Evolutionary conservation across 768 basidiomycete species (phyloP), one percentile per base, ranked within the genome.

Genomic region (Inosperma sp.): DNA sequence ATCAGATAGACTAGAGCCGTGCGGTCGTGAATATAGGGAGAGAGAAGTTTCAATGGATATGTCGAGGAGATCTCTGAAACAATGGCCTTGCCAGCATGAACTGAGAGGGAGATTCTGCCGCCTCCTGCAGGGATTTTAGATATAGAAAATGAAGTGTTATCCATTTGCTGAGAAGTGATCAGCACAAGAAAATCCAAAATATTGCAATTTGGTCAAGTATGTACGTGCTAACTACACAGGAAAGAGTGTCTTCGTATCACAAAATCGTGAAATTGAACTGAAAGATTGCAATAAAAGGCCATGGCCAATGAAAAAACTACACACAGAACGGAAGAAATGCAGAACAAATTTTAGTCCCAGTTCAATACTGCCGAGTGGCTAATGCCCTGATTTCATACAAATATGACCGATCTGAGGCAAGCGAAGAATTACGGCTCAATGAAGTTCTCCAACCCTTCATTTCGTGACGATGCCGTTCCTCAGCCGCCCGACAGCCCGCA

Each of bases 21-120:
- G 4, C 71, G 65, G 25, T 72, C 68, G 31, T 70, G 68, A 8
- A 81, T 68, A 41, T 76, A 75, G 2, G 92, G 90, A 3, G 92
- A 85, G 49, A 94, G 71, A 27, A 96, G 80, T 65, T 95, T 95
- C 59, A 96, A 73, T 7, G 93, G 93, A 62, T 95, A 96, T 2
- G 83, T 76, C 7, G 84, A 87, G 8, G 84, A 83, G 14, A 93
- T 74, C 58, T 88, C 80, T 0, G 84, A 78, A 62, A 95, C 87
- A 34, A 78, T 72, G 3, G 79, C 83, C 35, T 72, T 76, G 12
- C 72, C 65, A 13, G 80, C 83, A 61, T 83, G 76, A 13, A 69
- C 62, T 3, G 71, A 66, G 27, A 85, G 66, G n/a, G 66, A 63
- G 49, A 90, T 80, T 23, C 77, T 76, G 13, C 87, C 87, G 21